These are phyloP conservation scores for Hymenoscyphus albidus DNA, from an alignment of 2,329 filamentous ascomycete species.

Conservation along the genomic window DNA sequence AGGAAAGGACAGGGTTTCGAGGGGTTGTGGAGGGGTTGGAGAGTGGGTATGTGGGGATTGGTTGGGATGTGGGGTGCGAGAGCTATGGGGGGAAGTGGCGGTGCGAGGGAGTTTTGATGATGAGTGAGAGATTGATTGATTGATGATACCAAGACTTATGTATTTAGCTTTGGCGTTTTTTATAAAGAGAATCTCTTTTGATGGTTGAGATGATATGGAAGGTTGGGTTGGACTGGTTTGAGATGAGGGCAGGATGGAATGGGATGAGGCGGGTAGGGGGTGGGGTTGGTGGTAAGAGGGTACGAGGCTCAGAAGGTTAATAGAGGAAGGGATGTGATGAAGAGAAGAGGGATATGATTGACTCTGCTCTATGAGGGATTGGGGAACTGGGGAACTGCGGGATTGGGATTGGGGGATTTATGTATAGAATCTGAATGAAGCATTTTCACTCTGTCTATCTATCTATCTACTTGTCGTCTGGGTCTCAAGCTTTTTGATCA, in stretches of 20 bases:
- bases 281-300: neutral
- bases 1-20: constrained; percentile 50
- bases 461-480: no score
- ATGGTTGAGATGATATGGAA: no score
- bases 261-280: neutral
- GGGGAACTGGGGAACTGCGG: no score
- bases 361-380: no score
- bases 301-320: neutral
- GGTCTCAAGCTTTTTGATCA: no score
- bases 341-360: neutral
- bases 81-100: constrained; percentile 30
- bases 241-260: neutral
- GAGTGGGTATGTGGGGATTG: constrained; percentile 54
- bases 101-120: constrained; percentile 32
- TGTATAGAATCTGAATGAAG: no score
- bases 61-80: constrained; percentile 49
- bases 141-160: constrained; percentile 20
- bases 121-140: neutral
- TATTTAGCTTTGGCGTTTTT: constrained; percentile 12
- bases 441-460: no score
- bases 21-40: constrained; percentile 55
- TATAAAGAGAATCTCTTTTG: neutral
- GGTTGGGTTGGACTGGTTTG: no score
- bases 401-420: no score
- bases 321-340: no score